Base-by-base conservation (phyloP, 169 alveolate genomes). In the Cryptosporidium sp. region DNA sequence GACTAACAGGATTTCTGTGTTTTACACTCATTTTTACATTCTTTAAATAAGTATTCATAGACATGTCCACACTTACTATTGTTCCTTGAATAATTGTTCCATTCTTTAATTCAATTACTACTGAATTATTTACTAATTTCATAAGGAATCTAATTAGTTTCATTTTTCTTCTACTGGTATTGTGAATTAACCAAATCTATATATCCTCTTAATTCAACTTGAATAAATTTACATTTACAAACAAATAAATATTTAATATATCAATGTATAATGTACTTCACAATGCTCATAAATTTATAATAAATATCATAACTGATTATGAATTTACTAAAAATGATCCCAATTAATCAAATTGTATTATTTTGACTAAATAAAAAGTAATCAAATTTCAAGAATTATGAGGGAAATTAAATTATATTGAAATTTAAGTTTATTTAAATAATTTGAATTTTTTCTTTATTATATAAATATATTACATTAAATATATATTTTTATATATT, bases 31-130 rank as follows among this genome's bases (percentile, higher is more conserved):
- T 92, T 93, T 97, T 97, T 35, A 97, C 99, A 85, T 97, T 97
- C 93, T 98, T 97, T 92, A 98, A 92, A 92, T 98, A 99, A 31
- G 99, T 98, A 93, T 98, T 98, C 99, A 98, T 98, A 70, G 98
- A 95, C 16, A 98, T 96, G 87, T 98, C 99, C 12, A 98, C 99
- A 51, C 98, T 99, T 61, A 96, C 94, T 29, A 98, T 95, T 3
- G 99, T 96, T 8, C 99, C 99, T 23, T 96, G 97, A 44, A 98
- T 94, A 53, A 97, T 96, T 0, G 99, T 97, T 39, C 99, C 99
- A 93, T 98, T 98, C 94, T 98, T 98, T 75, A 98, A 94, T 94
- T 98, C 99, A 61, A 98, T 95, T 45, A 99, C 97, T 58, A 98
- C 99, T 39, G 98, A 94, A 96, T 98, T 99, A 86, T 96, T 96